phyloP scores from a whole-genome alignment of 805 yeast species.

The Spathaspora sp. region DNA sequence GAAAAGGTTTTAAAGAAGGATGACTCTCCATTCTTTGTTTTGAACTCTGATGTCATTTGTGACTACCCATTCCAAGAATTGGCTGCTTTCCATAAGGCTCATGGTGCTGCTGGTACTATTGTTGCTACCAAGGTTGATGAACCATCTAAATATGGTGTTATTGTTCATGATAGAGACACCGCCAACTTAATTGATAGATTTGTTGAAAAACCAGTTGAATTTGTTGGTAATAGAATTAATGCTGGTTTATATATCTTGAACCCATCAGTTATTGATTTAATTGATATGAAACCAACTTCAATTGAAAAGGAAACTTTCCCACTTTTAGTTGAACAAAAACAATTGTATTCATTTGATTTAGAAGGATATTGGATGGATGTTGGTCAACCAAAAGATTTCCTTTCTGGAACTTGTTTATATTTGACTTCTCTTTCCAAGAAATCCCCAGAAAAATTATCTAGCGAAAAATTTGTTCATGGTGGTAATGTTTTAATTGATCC shows the following conservation, averaged over 20 bases:
- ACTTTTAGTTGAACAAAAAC: slow-evolving; percentile 79
- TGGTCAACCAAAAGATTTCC: slow-evolving; percentile 99
- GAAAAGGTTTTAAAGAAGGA: slow-evolving; percentile 92
- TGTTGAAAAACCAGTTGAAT: slow-evolving; percentile 99
- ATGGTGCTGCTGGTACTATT: slow-evolving; percentile 97
- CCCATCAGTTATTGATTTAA: slow-evolving; percentile 95
- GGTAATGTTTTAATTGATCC: slow-evolving; percentile 95
- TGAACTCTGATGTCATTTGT: slow-evolving; percentile 97
- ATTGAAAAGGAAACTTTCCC: slow-evolving; percentile 99
- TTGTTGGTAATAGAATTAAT: slow-evolving; percentile 98
- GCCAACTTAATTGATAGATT: slow-evolving; percentile 96
- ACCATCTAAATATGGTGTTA: slow-evolving; percentile 99
- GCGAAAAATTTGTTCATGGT: slow-evolving; percentile 74
- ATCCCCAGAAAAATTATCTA: slow-evolving; percentile 63
- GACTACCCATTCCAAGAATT: slow-evolving; percentile 96
- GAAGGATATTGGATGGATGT: slow-evolving; percentile 99
- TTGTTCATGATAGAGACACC: slow-evolving; percentile 93
- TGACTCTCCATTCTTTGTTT: slow-evolving; percentile 92
- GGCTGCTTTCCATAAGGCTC: slow-evolving; percentile 87
- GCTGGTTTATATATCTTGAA: slow-evolving; percentile 98
- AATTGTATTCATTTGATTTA: slow-evolving; percentile 90
- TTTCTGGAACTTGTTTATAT: slow-evolving; percentile 92
- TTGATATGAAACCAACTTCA: slow-evolving; percentile 97
- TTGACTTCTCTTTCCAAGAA: slow-evolving; percentile 82
- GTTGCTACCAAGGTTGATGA: slow-evolving; percentile 99